These are phyloP conservation scores for Geum urbanum DNA, from an alignment of 306 rosid genomes.

Conservation along the genomic window DNA sequence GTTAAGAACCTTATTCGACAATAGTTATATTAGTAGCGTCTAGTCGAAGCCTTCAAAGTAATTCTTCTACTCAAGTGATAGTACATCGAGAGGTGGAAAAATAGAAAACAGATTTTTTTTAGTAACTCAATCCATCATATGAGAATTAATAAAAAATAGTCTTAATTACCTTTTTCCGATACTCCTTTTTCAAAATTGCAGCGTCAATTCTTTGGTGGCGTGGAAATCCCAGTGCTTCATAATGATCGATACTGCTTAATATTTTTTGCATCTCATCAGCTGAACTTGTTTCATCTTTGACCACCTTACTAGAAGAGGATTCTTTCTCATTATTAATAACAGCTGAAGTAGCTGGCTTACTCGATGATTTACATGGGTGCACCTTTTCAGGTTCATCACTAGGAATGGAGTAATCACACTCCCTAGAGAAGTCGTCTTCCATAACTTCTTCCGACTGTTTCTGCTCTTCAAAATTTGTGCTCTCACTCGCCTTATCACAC, in stretches of 20 bases:
- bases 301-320: conserved; percentile 48
- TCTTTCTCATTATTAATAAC: conserved; percentile 50
- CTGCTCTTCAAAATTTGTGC: conserved; percentile 65
- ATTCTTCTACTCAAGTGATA: background rate
- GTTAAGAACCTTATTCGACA: background rate
- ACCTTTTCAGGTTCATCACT: conserved; percentile 56
- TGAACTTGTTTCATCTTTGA: conserved; percentile 51
- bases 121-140: background rate
- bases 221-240: conserved; percentile 74
- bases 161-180: conserved; percentile 60
- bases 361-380: conserved; percentile 73
- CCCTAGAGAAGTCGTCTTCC: conserved; percentile 70
- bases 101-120: background rate
- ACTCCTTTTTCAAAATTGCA: conserved; percentile 65
- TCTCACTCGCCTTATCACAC: conserved; percentile 84
- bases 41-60: background rate
- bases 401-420: conserved; percentile 63
- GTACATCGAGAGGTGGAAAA: background rate
- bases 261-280: conserved; percentile 84
- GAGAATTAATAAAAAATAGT: background rate
- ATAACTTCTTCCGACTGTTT: conserved; percentile 59
- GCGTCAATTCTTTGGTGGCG: conserved; percentile 80
- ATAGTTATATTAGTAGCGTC: background rate
- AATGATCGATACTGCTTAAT: conserved; percentile 63
- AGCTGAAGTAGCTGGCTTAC: conserved; percentile 48